Percentiles rank a stretch among this genome's conserved stretches.
Conservation (phyloP, 805 yeast species). For the Cyberlindnera mrakii region DNA sequence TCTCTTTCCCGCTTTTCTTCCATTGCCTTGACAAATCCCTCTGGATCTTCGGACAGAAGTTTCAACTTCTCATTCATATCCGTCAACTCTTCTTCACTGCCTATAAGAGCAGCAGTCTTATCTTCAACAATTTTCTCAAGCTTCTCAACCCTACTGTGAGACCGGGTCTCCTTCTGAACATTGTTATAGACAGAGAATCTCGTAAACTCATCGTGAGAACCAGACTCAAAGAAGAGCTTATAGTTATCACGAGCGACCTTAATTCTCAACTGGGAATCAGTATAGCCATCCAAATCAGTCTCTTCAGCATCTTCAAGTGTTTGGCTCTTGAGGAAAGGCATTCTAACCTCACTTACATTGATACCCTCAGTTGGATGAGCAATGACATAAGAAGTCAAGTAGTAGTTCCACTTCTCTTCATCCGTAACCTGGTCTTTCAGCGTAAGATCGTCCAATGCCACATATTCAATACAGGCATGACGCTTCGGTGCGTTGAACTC, state of each 20-base stretch:
- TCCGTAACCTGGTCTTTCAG: slow-evolving; percentile 61
- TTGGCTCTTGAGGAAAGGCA: slow-evolving; percentile 70
- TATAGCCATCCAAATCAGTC: slow-evolving; percentile 50
- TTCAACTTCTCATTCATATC: slow-evolving; percentile 3
- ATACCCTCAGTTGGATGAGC: slow-evolving; percentile 98
- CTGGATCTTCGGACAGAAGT: slow-evolving; percentile 6
- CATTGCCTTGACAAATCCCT: slow-evolving; percentile 5
- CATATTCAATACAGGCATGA: slow-evolving; percentile 67
- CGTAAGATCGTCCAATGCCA: slow-evolving; percentile 85
- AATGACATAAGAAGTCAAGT: slow-evolving; percentile 86
- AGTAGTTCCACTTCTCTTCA: slow-evolving; percentile 88
- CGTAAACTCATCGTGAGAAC: slow-evolving; percentile 73
- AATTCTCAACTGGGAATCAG: slow-evolving; percentile 68
- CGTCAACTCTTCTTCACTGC: slow-evolving; percentile 10
- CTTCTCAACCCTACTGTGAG: slow-evolving; percentile 30
- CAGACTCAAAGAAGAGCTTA: slow-evolving; percentile 73
- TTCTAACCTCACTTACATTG: slow-evolving; percentile 62
- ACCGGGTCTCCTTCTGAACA: slow-evolving; percentile 28
- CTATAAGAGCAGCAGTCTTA: slow-evolving; percentile 4
- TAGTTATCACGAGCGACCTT: slow-evolving; percentile 75
- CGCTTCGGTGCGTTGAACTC: slow-evolving; percentile 51
- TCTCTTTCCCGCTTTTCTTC: slow-evolving; percentile 7
- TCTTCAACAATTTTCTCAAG: slow-evolving; percentile 10
- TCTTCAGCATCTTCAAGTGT: slow-evolving; percentile 38
- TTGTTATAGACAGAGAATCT: slow-evolving; percentile 47